Conservation (phyloP, 768 basidiomycete genomes). For the Termitomyces sp. region DNA sequence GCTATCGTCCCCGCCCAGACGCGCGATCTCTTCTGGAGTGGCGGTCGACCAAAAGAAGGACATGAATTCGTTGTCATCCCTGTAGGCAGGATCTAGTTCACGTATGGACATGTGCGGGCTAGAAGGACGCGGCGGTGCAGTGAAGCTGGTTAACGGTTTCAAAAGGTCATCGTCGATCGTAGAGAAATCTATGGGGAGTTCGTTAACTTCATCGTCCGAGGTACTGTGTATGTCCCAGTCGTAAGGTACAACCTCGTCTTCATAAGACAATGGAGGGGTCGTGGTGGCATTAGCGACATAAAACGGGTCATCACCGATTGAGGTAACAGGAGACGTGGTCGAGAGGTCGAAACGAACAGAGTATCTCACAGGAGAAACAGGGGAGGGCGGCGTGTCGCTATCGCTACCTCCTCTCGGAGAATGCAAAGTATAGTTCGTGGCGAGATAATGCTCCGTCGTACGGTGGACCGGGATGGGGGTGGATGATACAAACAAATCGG, state of each 20-base stretch:
- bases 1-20: neutral
- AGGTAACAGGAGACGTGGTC: neutral
- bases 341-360: neutral
- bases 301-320: neutral
- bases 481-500: neutral
- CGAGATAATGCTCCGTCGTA: neutral
- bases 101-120: neutral
- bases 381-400: neutral
- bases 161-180: neutral
- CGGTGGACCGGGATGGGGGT: neutral
- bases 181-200: neutral
- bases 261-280: neutral
- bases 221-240: neutral
- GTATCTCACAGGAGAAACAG: neutral
- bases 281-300: neutral
- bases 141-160: neutral
- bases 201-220: neutral
- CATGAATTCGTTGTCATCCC: neutral
- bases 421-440: neutral
- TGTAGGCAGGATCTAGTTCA: neutral
- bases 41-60: neutral
- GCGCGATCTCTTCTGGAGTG: neutral
- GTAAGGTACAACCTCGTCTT: neutral
- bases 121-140: neutral
- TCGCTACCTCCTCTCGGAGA: neutral